Evolutionary conservation across 352 stramenopile species (phyloP).

Genomic region (Phytophthora pseudosyringae): DNA sequence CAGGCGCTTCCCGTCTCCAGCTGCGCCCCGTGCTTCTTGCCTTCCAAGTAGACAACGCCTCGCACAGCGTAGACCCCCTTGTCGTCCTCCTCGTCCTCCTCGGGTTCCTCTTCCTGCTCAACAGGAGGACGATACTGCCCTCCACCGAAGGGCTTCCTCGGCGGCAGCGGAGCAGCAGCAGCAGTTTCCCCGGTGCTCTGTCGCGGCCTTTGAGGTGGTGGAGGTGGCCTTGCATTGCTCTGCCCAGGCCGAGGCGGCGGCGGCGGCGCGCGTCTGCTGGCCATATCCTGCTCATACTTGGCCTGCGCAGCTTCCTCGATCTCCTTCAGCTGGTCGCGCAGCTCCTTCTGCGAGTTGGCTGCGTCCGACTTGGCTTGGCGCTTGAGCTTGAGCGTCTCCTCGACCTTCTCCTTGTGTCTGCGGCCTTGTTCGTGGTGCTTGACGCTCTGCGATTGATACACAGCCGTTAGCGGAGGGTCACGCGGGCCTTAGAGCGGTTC

Average conservation of each 20-base stretch:
- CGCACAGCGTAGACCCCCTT: constrained; percentile 74
- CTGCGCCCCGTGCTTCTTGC: constrained; percentile 77
- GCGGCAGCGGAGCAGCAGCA: background rate
- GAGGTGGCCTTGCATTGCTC: background rate
- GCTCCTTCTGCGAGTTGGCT: constrained; percentile 55
- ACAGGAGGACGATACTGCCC: constrained; percentile 15
- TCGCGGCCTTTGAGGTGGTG: constrained; percentile 8
- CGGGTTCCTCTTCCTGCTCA: constrained; percentile 17
- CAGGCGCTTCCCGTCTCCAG: constrained; percentile 73
- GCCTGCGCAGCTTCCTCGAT: constrained; percentile 75
- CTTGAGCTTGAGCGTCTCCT: constrained; percentile 75
- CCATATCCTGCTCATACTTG: constrained; percentile 68
- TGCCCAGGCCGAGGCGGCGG: constrained; percentile 44
- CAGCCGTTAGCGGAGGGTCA: background rate
- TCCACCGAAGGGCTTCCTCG: constrained; percentile 4
- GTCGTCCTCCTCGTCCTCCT: constrained; percentile 63
- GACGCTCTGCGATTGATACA: constrained; percentile 58
- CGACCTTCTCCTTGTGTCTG: constrained; percentile 78
- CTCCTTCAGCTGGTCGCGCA: constrained; percentile 69
- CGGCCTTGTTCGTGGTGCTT: constrained; percentile 83
- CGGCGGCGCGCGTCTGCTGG: constrained; percentile 25
- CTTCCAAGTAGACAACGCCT: constrained; percentile 81
- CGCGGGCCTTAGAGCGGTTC: background rate
- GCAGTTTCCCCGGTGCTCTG: background rate
- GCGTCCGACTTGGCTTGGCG: constrained; percentile 75